A percentile compares a stretch with the other conserved stretches of the same genome.
These are phyloP conservation scores for Candida argentea DNA, from an alignment of 805 yeast species.

Conservation along the genomic window DNA sequence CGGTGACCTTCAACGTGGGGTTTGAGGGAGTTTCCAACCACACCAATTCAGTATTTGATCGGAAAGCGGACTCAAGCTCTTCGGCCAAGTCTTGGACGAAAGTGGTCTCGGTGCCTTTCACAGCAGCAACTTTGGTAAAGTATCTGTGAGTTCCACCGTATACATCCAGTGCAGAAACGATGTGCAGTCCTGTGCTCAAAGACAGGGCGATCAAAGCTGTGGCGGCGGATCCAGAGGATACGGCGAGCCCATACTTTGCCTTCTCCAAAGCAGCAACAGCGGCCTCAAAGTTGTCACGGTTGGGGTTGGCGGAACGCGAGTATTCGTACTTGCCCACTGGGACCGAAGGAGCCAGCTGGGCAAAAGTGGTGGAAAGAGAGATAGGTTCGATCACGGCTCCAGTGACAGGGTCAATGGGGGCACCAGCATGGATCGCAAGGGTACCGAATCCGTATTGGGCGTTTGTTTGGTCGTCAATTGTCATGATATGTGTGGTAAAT, in stretches of 20 bases:
- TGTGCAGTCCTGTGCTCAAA: slow-evolving; percentile 62
- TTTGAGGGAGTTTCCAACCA: slow-evolving; percentile 89
- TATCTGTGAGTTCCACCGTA: slow-evolving; percentile 91
- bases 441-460: slow-evolving; percentile 52
- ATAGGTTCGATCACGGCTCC: slow-evolving; percentile 86
- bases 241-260: slow-evolving; percentile 67
- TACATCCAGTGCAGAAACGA: slow-evolving; percentile 73
- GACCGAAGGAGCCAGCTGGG: slow-evolving; percentile 65
- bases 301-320: slow-evolving; percentile 80
- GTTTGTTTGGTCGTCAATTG: slow-evolving; percentile 25
- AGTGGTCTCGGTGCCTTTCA: slow-evolving; percentile 63
- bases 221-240: slow-evolving; percentile 79
- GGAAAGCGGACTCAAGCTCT: slow-evolving; percentile 48
- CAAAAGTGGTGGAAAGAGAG: slow-evolving; percentile 77
- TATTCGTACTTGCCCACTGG: slow-evolving; percentile 77
- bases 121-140: slow-evolving; percentile 74
- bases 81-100: slow-evolving; percentile 56
- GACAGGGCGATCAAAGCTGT: slow-evolving; percentile 71
- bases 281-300: slow-evolving; percentile 70
- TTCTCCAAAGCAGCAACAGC: slow-evolving; percentile 74
- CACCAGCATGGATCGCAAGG: slow-evolving; percentile 77
- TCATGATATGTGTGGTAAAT: too few species aligned
- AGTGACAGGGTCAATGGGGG: slow-evolving; percentile 57
- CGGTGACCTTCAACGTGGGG: slow-evolving; percentile 76
- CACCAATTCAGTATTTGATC: slow-evolving; percentile 58